Conservation (phyloP, 345 rosid species). For the Aquilaria malaccensis region DNA sequence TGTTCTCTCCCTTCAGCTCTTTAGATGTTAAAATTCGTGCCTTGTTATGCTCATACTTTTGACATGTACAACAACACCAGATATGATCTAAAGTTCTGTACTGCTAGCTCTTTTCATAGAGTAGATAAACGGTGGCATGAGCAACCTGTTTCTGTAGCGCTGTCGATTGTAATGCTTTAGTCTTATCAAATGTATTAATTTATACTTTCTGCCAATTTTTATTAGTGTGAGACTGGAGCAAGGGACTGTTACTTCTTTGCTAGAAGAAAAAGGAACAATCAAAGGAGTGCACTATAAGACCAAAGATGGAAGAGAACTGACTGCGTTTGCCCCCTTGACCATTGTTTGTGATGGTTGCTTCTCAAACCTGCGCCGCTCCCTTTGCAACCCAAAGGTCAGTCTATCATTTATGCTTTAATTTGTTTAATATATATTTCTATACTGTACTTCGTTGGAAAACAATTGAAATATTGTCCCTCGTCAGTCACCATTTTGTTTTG, state of each 20-base stretch:
- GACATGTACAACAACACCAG: too few species aligned
- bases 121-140: too few species aligned
- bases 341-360: conserved; percentile 80
- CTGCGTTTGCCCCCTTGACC: conserved; percentile 59
- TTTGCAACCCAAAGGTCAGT: conserved; percentile 60
- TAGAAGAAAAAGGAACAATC: conserved; percentile 56
- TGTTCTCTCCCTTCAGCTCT: neutral
- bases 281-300: conserved; percentile 75
- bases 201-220: too few species aligned
- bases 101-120: too few species aligned
- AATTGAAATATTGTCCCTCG: neutral
- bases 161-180: too few species aligned
- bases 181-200: too few species aligned
- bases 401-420: neutral
- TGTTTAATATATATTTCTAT: neutral
- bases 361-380: conserved; percentile 73
- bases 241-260: conserved; percentile 67
- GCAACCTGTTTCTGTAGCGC: too few species aligned
- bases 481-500: neutral
- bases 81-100: too few species aligned
- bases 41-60: neutral
- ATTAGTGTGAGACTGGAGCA: conserved; percentile 60
- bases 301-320: conserved; percentile 41
- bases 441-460: neutral
- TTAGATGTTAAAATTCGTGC: neutral